Conservation (phyloP, 2,329 filamentous ascomycete genomes). For the Cladophialophora immunda region DNA sequence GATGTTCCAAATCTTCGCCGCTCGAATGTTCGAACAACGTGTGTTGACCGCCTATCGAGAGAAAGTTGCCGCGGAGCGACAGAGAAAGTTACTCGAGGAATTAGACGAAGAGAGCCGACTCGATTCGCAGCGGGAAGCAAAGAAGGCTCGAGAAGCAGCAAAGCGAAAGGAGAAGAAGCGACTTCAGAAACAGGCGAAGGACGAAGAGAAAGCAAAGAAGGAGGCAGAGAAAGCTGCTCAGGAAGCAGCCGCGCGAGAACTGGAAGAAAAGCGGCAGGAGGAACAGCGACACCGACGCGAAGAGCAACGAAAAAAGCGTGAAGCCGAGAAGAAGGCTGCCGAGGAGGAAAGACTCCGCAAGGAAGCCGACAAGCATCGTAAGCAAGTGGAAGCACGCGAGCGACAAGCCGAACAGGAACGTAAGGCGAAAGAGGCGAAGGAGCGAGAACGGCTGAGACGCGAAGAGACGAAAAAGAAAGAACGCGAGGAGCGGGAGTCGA, state of each 20-base stretch:
- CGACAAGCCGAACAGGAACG: conserved; percentile 85
- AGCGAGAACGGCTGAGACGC: conserved; percentile 79
- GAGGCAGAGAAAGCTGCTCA: conserved; percentile 91
- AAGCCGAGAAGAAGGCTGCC: conserved; percentile 86
- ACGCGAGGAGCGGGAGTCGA: conserved; percentile 66
- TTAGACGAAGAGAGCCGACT: conserved; percentile 83
- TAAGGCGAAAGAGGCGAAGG: conserved; percentile 80
- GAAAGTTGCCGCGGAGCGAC: conserved; percentile 92
- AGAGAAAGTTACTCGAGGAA: conserved; percentile 89
- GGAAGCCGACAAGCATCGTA: conserved; percentile 82
- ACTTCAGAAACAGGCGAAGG: conserved; percentile 84
- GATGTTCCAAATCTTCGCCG: conserved; percentile 99
- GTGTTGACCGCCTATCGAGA: conserved; percentile 97
- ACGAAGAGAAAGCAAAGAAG: conserved; percentile 88
- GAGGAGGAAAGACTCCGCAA: conserved; percentile 87
- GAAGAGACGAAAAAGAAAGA: conserved; percentile 79
- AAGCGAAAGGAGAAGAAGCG: conserved; percentile 95
- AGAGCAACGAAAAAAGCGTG: conserved; percentile 89
- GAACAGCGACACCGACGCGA: conserved; percentile 84
- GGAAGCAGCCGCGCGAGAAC: conserved; percentile 77
- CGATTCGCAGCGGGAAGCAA: conserved; percentile 82
- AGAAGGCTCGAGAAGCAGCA: conserved; percentile 92
- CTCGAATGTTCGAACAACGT: conserved; percentile 98
- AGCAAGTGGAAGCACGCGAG: conserved; percentile 84
- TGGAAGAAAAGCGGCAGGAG: conserved; percentile 80